A percentile compares a stretch with the other conserved stretches of the same genome.
Conservation (phyloP, 2,329 filamentous ascomycete species). For the Botrytis fragariae region DNA sequence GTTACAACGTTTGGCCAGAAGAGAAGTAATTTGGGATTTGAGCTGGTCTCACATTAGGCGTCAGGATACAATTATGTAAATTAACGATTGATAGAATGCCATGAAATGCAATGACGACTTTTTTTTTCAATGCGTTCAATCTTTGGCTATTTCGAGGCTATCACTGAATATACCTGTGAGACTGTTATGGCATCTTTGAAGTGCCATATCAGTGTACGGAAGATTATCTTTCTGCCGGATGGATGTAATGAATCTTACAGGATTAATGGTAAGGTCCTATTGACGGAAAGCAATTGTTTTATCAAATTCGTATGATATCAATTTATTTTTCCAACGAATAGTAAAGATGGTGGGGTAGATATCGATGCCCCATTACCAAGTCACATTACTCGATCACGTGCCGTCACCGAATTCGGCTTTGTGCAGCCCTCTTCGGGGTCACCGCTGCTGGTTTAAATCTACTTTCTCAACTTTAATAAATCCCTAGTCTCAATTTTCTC, state of each 20-base stretch:
- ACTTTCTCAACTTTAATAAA: not conserved
- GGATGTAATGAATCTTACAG: not conserved
- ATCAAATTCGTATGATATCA: not conserved
- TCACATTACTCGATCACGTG: not conserved
- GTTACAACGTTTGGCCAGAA: slow-evolving; percentile 68
- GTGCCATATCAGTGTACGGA: not conserved
- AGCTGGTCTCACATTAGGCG: slow-evolving; percentile 10
- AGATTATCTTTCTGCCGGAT: not conserved
- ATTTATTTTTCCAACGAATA: not conserved
- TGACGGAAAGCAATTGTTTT: not conserved
- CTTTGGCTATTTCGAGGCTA: not conserved
- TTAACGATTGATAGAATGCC: not conserved
- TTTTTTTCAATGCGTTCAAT: not conserved
- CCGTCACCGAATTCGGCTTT: fast-evolving
- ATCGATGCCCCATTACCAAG: not conserved
- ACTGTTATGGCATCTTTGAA: not conserved
- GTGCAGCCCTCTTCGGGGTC: not conserved
- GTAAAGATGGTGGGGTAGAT: not conserved
- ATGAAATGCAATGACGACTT: not conserved
- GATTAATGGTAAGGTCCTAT: too few relatives aligned
- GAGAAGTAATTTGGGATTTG: slow-evolving; percentile 40
- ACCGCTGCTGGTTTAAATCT: not conserved
- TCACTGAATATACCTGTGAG: not conserved
- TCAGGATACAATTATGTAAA: not conserved
- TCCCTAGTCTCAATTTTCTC: not conserved